phyloP scores from a whole-genome alignment of 2,329 filamentous ascomycete genomes.

The Graphiopsis chlorocephala region DNA sequence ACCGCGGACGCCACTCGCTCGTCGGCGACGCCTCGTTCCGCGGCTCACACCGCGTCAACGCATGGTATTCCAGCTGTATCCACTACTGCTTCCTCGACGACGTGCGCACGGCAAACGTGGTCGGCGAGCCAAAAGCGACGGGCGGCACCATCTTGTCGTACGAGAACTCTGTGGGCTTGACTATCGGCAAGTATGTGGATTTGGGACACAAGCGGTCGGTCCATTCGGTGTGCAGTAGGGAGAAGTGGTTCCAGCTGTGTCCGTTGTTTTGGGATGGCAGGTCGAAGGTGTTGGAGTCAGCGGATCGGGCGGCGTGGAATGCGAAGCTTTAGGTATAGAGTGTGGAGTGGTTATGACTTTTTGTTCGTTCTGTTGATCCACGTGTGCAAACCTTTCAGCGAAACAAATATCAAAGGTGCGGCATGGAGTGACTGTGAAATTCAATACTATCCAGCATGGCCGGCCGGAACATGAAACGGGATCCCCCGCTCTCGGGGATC shows the following conservation, averaged over 20 bases:
- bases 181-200: constrained; percentile 54
- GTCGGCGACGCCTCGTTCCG: constrained; percentile 57
- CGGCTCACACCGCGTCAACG: constrained; percentile 55
- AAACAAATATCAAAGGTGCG: background rate
- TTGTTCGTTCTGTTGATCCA: background rate
- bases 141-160: constrained; percentile 70
- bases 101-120: constrained; percentile 52
- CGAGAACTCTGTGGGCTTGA: constrained; percentile 71
- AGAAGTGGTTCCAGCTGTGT: constrained; percentile 46
- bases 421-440: background rate
- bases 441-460: background rate
- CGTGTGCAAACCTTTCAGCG: background rate
- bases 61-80: constrained; percentile 58
- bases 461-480: background rate
- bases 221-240: constrained; percentile 36
- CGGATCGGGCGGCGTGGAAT: constrained; percentile 27
- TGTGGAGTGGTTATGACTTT: background rate
- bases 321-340: constrained; percentile 11
- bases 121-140: constrained; percentile 70
- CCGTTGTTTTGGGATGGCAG: constrained; percentile 50
- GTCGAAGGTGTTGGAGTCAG: constrained; percentile 26
- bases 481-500: background rate
- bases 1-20: constrained; percentile 60
- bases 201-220: constrained; percentile 41
- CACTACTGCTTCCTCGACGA: constrained; percentile 61